Evolutionary conservation across 257 asterid species (phyloP).

Genomic region (Verbascum thapsus): DNA sequence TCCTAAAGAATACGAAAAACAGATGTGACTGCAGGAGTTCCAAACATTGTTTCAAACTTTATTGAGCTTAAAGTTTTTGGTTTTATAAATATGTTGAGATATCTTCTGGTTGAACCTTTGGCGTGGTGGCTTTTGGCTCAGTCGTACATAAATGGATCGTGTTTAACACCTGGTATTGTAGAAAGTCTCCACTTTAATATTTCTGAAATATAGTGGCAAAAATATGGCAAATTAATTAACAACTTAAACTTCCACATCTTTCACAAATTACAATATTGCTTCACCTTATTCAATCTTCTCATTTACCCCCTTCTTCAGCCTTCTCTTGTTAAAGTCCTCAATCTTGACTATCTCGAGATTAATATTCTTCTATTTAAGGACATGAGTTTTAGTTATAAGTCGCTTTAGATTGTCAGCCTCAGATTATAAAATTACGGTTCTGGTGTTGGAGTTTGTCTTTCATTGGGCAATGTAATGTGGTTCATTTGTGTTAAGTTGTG

Average conservation of each 20-base stretch:
- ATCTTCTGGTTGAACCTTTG: not conserved
- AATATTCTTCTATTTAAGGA: not conserved
- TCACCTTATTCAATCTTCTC: not conserved
- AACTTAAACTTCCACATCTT: too few species aligned
- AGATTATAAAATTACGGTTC: not conserved
- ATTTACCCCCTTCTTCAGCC: not conserved
- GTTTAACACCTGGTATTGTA: not conserved
- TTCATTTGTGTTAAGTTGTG: not conserved
- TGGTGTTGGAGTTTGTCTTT: not conserved
- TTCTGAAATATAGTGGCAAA: not conserved
- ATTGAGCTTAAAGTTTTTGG: not conserved
- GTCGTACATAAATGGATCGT: not conserved
- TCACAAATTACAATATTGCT: not conserved
- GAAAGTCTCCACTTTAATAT: not conserved
- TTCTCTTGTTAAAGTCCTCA: not conserved
- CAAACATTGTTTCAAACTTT: not conserved
- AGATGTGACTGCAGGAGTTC: not conserved
- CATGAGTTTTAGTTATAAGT: not conserved
- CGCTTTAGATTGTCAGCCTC: not conserved
- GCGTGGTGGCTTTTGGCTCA: conserved; percentile 1
- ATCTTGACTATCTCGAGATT: not conserved
- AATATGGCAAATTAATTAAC: not conserved
- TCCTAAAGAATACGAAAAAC: not conserved
- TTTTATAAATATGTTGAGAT: not conserved
- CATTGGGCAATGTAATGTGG: not conserved